phyloP scores from a whole-genome alignment of 305 asterid species.

The Coffea humblotiana region DNA sequence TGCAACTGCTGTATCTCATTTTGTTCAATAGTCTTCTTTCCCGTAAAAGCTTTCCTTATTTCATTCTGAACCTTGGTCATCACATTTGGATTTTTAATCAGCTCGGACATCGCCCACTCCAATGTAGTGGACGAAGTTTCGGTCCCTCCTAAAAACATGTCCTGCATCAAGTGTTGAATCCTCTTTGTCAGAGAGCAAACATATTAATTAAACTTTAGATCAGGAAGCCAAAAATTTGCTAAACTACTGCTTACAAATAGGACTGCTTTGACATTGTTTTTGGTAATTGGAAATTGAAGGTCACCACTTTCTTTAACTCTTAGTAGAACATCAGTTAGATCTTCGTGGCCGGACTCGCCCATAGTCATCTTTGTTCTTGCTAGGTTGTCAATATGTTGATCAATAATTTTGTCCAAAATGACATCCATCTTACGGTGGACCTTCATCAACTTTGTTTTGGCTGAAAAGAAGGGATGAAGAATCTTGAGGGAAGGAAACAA shows the following conservation, averaged over 20 bases:
- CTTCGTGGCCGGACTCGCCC: conserved; percentile 6
- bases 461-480: conserved; percentile 19
- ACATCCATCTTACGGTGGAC: conserved; percentile 18
- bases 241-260: conserved; percentile 27
- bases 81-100: conserved; percentile 4
- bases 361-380: background rate
- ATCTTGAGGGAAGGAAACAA: conserved; percentile 32
- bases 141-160: conserved; percentile 1
- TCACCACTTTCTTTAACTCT: conserved; percentile 5
- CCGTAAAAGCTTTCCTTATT: background rate
- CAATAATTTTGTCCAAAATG: conserved; percentile 24
- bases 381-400: conserved; percentile 7
- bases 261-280: conserved; percentile 34
- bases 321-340: conserved; percentile 20
- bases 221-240: background rate
- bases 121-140: background rate
- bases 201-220: background rate
- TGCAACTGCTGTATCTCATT: background rate
- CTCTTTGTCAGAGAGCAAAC: background rate
- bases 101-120: conserved; percentile 8
- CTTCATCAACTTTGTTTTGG: conserved; percentile 8
- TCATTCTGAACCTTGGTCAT: conserved; percentile 7
- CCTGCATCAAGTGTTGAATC: background rate
- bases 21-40: conserved; percentile 2
- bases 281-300: conserved; percentile 18